These are phyloP conservation scores for Fusarium newnesense DNA, from an alignment of 2,329 filamentous ascomycete genomes.

Conservation along the genomic window DNA sequence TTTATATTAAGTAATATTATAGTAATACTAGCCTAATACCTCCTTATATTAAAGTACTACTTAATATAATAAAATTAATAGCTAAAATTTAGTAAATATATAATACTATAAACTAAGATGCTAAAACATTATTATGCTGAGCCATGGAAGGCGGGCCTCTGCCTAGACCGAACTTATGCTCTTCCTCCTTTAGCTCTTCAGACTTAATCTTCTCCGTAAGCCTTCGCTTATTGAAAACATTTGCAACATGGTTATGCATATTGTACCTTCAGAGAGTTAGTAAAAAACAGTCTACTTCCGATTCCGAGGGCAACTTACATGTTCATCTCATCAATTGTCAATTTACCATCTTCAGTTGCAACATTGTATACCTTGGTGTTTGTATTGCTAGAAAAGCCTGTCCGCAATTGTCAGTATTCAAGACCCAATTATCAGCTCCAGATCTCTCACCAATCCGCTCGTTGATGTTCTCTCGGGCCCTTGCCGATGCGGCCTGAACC, in stretches of 20 bases:
- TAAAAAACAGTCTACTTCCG: rapidly evolving
- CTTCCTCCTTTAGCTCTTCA: neutral
- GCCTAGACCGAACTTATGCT: neutral
- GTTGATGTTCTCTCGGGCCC: constrained; percentile 1
- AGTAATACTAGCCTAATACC: too few relatives aligned
- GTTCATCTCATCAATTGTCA: neutral
- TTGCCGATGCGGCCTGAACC: neutral
- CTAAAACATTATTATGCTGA: neutral
- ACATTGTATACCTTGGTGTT: neutral
- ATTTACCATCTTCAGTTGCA: neutral
- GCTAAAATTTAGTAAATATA: too few relatives aligned
- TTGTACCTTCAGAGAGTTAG: neutral
- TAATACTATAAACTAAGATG: too few relatives aligned
- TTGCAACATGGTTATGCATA: neutral
- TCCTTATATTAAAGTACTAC: too few relatives aligned
- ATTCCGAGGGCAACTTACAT: neutral
- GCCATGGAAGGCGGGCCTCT: neutral
- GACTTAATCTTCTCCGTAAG: neutral
- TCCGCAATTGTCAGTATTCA: neutral
- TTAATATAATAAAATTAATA: too few relatives aligned
- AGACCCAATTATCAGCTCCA: rapidly evolving
- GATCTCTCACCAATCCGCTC: neutral
- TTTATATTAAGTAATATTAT: too few relatives aligned
- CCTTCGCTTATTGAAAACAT: neutral
- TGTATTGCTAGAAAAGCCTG: constrained; percentile 2